phyloP scores from a whole-genome alignment of 129 eudicot genomes.

The Flaveria trinervia region DNA sequence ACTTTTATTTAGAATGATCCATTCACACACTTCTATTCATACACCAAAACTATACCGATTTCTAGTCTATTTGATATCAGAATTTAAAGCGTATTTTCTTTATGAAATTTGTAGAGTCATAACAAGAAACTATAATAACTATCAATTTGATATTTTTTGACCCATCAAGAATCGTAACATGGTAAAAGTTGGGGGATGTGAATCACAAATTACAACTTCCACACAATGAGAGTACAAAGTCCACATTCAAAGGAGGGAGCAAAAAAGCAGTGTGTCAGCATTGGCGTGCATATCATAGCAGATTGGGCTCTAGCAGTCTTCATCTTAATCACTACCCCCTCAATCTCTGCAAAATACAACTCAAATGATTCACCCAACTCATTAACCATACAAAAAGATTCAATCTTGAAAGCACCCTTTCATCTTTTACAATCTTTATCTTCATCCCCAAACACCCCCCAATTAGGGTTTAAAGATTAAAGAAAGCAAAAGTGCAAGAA shows the following conservation, averaged over 20 bases:
- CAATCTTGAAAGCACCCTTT: conserved; percentile 24
- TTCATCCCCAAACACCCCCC: conserved; percentile 15
- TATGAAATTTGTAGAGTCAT: too few relatives aligned
- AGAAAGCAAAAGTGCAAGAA: conserved; percentile 22
- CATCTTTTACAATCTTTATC: conserved; percentile 16
- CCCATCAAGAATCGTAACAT: background rate
- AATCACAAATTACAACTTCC: background rate
- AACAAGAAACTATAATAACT: too few relatives aligned
- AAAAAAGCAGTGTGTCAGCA: conserved; percentile 59
- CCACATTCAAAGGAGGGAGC: conserved; percentile 40
- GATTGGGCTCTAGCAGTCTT: conserved; percentile 50
- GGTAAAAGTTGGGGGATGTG: conserved; percentile 15
- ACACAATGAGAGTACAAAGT: conserved; percentile 26
- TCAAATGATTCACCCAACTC: conserved; percentile 30
- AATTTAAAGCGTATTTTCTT: too few relatives aligned
- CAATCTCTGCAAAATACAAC: conserved; percentile 30
- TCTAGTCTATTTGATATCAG: too few relatives aligned
- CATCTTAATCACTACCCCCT: conserved; percentile 49
- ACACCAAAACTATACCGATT: too few relatives aligned
- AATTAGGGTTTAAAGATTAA: conserved; percentile 32
- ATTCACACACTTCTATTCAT: too few relatives aligned
- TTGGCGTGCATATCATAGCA: conserved; percentile 75
- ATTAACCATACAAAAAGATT: conserved; percentile 12
- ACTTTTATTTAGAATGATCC: too few relatives aligned
- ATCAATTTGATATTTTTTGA: too few relatives aligned